Percentiles rank a stretch among this genome's conserved stretches.
phyloP scores from a whole-genome alignment of 2,329 filamentous ascomycete genomes.

The Aureobasidium pullulans region DNA sequence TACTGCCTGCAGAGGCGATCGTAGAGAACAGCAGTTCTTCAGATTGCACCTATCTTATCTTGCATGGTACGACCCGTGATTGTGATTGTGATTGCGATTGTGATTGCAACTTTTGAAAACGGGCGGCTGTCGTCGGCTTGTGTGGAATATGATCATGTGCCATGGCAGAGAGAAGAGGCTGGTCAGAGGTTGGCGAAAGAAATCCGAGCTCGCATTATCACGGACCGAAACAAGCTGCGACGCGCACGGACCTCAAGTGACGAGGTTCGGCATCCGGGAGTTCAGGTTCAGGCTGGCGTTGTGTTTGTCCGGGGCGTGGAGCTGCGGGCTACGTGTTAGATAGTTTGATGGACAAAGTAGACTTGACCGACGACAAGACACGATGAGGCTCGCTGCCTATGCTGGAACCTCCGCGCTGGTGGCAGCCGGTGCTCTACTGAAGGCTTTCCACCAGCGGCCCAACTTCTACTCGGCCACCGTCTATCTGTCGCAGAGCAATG shows the following conservation, averaged over 20 bases:
- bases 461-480: constrained; percentile 99
- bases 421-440: constrained; percentile 74
- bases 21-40: background rate
- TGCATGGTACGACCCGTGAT: background rate
- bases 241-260: background rate
- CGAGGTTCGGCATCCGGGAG: background rate
- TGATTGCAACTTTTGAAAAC: background rate
- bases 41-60: background rate
- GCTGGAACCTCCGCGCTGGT: constrained; percentile 62
- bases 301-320: background rate
- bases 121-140: background rate
- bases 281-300: background rate
- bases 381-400: constrained; percentile 18
- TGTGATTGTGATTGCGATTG: background rate
- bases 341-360: background rate
- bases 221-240: background rate
- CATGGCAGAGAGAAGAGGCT: background rate
- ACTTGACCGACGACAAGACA: constrained; percentile 9
- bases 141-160: background rate
- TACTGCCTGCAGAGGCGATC: no score
- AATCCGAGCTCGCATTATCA: no score
- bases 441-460: constrained; percentile 86
- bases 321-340: background rate
- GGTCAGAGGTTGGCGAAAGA: background rate
- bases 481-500: constrained; percentile 91